These are phyloP conservation scores for Suillus occidentalis DNA, from an alignment of 768 basidiomycete species.

Conservation along the genomic window DNA sequence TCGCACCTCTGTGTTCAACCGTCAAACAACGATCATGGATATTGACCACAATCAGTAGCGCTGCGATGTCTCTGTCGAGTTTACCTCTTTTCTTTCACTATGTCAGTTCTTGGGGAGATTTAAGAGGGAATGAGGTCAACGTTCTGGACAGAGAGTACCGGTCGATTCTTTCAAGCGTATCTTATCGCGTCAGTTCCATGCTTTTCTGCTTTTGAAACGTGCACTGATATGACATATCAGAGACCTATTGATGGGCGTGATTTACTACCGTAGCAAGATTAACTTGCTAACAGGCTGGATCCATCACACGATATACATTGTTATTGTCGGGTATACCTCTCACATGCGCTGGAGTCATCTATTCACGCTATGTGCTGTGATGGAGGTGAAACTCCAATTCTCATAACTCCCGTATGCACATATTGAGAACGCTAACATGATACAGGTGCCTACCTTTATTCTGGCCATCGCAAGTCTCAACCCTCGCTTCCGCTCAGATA, in stretches of 20 bases:
- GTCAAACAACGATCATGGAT: constrained; percentile 49
- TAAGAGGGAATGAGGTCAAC: constrained; percentile 25
- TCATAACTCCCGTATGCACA: background rate
- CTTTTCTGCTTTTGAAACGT: constrained; percentile 13
- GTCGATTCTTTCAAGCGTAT: constrained; percentile 48
- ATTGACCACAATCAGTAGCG: constrained; percentile 42
- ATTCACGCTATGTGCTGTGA: constrained; percentile 44
- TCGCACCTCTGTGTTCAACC: constrained; percentile 32
- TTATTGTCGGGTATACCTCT: constrained; percentile 40
- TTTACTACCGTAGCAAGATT: constrained; percentile 47
- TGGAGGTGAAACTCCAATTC: constrained; percentile 42
- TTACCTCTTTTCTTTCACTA: constrained; percentile 40
- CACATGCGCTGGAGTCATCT: constrained; percentile 38
- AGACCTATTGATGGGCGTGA: constrained; percentile 45
- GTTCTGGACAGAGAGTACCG: constrained; percentile 24
- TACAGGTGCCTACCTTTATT: constrained; percentile 53
- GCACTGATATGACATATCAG: constrained; percentile 21
- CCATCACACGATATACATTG: constrained; percentile 46
- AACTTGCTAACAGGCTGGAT: constrained; percentile 58
- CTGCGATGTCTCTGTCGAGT: constrained; percentile 40
- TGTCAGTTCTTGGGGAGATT: constrained; percentile 23
- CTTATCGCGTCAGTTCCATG: constrained; percentile 35
- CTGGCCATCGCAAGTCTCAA: constrained; percentile 46
- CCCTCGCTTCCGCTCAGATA: constrained; percentile 47
- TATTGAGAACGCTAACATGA: background rate